These are phyloP conservation scores for Mortierella sp. DNA, from an alignment of 371 early-diverging fungal species.

Conservation along the genomic window DNA sequence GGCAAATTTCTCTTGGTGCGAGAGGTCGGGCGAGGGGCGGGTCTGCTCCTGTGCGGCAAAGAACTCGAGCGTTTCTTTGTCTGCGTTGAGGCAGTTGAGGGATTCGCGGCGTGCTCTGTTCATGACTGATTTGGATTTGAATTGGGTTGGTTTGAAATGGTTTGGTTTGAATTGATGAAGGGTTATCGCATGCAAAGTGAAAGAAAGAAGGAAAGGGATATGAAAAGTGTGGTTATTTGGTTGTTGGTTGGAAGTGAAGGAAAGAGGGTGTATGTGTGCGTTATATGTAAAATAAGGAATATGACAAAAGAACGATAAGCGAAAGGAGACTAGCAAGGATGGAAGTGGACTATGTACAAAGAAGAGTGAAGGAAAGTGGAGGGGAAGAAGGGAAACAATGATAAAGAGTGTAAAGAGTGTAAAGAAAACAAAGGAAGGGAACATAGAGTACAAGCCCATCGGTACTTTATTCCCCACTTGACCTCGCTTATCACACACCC, in stretches of 20 bases:
- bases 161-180: no score
- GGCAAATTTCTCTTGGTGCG: slow-evolving; percentile 6
- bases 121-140: no score
- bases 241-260: neutral
- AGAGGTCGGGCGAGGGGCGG: slow-evolving; percentile 28
- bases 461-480: neutral
- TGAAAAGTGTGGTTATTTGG: neutral
- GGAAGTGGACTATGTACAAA: slow-evolving; percentile 10
- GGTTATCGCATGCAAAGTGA: neutral
- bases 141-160: no score
- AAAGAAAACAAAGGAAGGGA: neutral
- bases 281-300: neutral
- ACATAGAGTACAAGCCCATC: neutral
- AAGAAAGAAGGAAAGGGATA: neutral
- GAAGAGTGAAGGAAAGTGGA: neutral
- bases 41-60: slow-evolving; percentile 51
- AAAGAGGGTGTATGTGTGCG: neutral
- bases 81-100: slow-evolving; percentile 56
- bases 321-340: no score
- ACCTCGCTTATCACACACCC: neutral
- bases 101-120: slow-evolving; percentile 57
- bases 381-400: neutral
- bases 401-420: neutral
- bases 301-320: neutral
- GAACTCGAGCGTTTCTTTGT: slow-evolving; percentile 49